These are phyloP conservation scores for Collybia mongolica DNA, from an alignment of 768 basidiomycete genomes.

Conservation along the genomic window DNA sequence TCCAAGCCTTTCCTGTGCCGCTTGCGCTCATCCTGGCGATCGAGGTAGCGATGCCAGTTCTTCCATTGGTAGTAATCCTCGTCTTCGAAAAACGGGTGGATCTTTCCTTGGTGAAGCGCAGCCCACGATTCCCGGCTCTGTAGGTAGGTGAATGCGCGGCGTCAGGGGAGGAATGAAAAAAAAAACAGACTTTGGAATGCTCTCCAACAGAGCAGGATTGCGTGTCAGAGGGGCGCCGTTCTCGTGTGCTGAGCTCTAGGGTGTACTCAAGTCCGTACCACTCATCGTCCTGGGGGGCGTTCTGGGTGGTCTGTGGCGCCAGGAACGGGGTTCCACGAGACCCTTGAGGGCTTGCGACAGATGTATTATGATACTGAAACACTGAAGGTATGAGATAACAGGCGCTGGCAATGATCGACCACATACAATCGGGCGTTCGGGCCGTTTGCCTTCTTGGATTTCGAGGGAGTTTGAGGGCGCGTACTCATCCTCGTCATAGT, in stretches of 20 bases:
- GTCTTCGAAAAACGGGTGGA: slow-evolving; percentile 37
- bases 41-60: slow-evolving; percentile 43
- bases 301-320: background rate
- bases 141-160: background rate
- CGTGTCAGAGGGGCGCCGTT: slow-evolving; percentile 29
- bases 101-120: slow-evolving; percentile 32
- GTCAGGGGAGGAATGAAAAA: background rate
- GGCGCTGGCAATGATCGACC: background rate
- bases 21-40: slow-evolving; percentile 32
- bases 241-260: slow-evolving; percentile 37
- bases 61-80: slow-evolving; percentile 42
- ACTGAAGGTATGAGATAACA: slow-evolving; percentile 5
- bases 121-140: slow-evolving; percentile 48
- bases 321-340: background rate
- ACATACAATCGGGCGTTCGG: slow-evolving; percentile 27
- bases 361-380: slow-evolving; percentile 9
- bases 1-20: slow-evolving; percentile 28
- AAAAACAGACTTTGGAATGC: slow-evolving; percentile 33
- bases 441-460: slow-evolving; percentile 38
- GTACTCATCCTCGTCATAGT: slow-evolving; percentile 14
- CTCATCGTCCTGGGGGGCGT: slow-evolving; percentile 26
- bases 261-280: slow-evolving; percentile 46
- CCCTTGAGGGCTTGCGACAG: slow-evolving; percentile 17
- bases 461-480: slow-evolving; percentile 23
- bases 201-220: slow-evolving; percentile 30